Evolutionary conservation across 345 rosid genomes (phyloP), one percentile per base, ranked within the genome.

Genomic region (Leavenworthia alabamica): DNA sequence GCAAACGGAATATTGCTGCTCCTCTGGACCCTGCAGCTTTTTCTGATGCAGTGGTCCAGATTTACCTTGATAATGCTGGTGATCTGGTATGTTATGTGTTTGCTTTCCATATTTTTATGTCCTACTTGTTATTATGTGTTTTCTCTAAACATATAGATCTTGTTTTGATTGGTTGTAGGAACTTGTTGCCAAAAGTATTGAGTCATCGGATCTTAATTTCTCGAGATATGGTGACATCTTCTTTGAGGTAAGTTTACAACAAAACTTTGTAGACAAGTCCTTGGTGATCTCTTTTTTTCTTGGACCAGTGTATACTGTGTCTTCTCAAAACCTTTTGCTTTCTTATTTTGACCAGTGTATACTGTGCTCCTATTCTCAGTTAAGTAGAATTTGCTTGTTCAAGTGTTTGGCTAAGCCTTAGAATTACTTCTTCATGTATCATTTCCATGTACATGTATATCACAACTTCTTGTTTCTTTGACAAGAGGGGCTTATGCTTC

Each of bases 21-120:
- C 97, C 99, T 11, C 81, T 88, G 84, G 99, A 88, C 92, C 95
- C 99, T 94, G 90, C 96, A 76, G 87, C 92, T 22, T 90, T 94
- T 79, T 80, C 99, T 20, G 99, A 88, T 87, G 97, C 93, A 82
- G 99, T 94, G 88, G 89, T 94, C 84, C 90, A 84, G 95, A 90
- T 94, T 55, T 94, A 94, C 65, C 56, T 86, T 82, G 97, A 94
- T 73, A 90, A 83, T 82, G 96, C 80, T 88, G 99, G 99, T 78
- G 96, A 94, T 84, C 78, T 94, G 90, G 99, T 94, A 83, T 51
- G 53, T 15, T 51, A 33, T 7, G 12, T 59, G 23, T 17, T 55
- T 54, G 31, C 0, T 36, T 4, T 54, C 11, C 2, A 3, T 16
- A 19, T 33, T 17, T 33, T 54, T 7, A 54, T 54, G n/a, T 36